Conservation (phyloP, 2,329 filamentous ascomycete genomes). For the Cadophora luteo-olivacea region DNA sequence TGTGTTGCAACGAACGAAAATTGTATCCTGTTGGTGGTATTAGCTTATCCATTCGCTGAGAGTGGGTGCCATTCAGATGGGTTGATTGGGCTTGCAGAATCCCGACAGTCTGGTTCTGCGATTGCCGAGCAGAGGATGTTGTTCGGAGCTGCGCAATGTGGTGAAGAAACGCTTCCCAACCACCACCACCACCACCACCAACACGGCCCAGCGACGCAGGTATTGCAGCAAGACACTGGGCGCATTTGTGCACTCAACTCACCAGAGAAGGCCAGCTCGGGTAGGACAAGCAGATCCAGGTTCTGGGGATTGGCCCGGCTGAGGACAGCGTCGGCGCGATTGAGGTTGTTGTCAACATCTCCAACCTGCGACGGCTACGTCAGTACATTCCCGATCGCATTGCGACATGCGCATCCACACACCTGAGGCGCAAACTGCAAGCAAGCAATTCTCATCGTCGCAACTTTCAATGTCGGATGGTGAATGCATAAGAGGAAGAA, state of each 20-base stretch:
- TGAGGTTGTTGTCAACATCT: slow-evolving; percentile 73
- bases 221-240: no score
- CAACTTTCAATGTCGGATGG: background rate
- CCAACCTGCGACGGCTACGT: slow-evolving; percentile 75
- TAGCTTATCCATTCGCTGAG: no score
- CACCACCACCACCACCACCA: no score
- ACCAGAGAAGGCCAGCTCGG: slow-evolving; percentile 80
- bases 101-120: no score
- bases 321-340: slow-evolving; percentile 69
- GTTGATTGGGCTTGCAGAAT: no score
- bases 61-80: no score
- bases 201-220: no score
- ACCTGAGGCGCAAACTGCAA: slow-evolving; percentile 74
- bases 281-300: slow-evolving; percentile 76
- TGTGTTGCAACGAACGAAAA: slow-evolving; percentile 72
- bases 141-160: no score
- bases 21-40: slow-evolving; percentile 68
- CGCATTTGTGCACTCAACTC: slow-evolving; percentile 51
- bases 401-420: background rate
- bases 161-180: no score
- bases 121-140: no score
- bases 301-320: slow-evolving; percentile 55
- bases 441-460: slow-evolving; percentile 70
- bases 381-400: no score
- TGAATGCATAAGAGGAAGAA: no score